Base-by-base conservation (phyloP, 148 eudicot species). In the Agrostemma githago region DNA sequence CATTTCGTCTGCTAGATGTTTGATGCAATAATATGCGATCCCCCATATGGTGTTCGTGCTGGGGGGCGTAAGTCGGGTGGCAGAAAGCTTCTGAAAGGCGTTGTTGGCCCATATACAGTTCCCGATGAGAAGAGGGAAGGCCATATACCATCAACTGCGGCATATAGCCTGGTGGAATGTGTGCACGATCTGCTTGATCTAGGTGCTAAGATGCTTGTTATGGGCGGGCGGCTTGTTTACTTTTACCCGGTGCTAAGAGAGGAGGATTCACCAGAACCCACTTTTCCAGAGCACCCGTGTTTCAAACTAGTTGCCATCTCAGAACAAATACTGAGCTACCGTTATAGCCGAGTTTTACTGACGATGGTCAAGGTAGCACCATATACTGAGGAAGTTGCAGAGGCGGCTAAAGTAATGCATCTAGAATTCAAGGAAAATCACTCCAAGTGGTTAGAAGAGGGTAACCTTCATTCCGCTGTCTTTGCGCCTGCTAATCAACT, bases 51-150 rank as follows among this genome's bases (percentile, higher is more conserved):
- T 21, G 99, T 95, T 57, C 96, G 99, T 73, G 99, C 99, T 41
- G 99, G 97, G 3, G 99, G 99, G 3, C 99, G 99, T 66, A 95
- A 95, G 84, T 95, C 99, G 12, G 99, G 99, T 73, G 99, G 99
- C 19, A 82, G 99, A 38, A 95, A 95, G 81, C 84, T 95, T 66
- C 81, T 95, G 71, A 95, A 92, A 81, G 99, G 99, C 11, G 80
- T 74, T 3, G 82, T 87, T 5, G 91, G 75, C 34, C 94, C 99
- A 5, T 95, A 95, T 69, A 95, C 91, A 0, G 99, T 95, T 58
- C 99, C 99, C 0, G 97, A 95, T 14, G 92, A 90, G 68, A 90
- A 89, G 81, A 92, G 97, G 82, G 89, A 84, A 39, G 91, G 79
- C 83, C 99, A 95, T 80, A 95, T 95, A 71, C 97, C 99, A 67